Percentiles rank a stretch among this genome's conserved stretches.
Conservation (phyloP, 768 basidiomycete genomes). For the Cystobasidium onofrii region DNA sequence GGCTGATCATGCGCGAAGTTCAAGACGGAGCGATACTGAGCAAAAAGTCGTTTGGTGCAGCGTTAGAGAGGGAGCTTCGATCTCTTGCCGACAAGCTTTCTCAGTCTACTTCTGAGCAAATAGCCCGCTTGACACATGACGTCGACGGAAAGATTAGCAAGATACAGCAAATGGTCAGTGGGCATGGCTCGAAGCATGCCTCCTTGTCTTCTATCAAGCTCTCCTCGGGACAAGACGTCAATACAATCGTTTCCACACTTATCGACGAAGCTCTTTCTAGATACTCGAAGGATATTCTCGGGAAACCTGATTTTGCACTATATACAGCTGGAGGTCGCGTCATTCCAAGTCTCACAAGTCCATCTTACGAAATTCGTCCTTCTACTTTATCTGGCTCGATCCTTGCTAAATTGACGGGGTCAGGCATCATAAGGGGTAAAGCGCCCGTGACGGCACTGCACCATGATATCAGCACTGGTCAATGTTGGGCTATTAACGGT, state of each 20-base stretch:
- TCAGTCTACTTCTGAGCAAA: constrained; percentile 14
- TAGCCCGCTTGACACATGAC: constrained; percentile 40
- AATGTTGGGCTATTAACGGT: constrained; percentile 89
- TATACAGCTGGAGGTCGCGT: constrained; percentile 71
- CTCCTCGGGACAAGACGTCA: constrained; percentile 64
- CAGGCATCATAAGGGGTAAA: constrained; percentile 58
- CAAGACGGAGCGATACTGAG: constrained; percentile 43
- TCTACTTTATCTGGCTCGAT: constrained; percentile 18
- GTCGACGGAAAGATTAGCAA: constrained; percentile 36
- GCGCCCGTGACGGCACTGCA: constrained; percentile 81
- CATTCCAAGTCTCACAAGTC: constrained; percentile 72
- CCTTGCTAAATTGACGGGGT: constrained; percentile 54
- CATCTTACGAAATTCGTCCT: constrained; percentile 59
- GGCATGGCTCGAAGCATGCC: not conserved
- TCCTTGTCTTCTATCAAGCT: constrained; percentile 45
- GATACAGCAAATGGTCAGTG: constrained; percentile 21
- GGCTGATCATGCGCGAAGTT: constrained; percentile 28
- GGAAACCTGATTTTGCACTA: constrained; percentile 73
- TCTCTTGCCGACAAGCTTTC: constrained; percentile 37
- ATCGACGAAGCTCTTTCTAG: constrained; percentile 66
- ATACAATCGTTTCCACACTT: constrained; percentile 61
- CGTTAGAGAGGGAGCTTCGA: constrained; percentile 45
- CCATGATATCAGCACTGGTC: constrained; percentile 69
- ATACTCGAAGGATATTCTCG: constrained; percentile 69
- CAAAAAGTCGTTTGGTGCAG: constrained; percentile 43